Conservation (phyloP, 495 filamentous ascomycete genomes). For the Xylaria venustula region DNA sequence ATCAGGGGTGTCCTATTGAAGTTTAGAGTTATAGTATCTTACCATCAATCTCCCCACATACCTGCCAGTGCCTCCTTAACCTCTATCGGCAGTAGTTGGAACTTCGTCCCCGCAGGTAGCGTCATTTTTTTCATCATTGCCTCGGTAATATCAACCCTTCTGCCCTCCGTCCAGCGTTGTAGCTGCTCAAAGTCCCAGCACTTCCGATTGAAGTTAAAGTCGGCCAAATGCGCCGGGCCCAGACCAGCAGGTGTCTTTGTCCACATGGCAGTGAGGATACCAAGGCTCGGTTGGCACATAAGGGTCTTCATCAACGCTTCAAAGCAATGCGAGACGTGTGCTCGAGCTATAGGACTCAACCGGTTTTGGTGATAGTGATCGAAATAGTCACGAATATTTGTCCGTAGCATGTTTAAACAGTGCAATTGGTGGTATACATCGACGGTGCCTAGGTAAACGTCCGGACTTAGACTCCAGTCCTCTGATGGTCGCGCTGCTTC, state of each 20-base stretch:
- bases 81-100: not conserved
- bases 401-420: conserved; percentile 14
- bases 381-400: conserved; percentile 2
- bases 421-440: conserved; percentile 17
- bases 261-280: not conserved
- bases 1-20: no score
- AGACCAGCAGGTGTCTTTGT: not conserved
- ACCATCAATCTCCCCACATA: not conserved
- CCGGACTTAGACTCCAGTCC: conserved; percentile 21
- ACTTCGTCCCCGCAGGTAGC: not conserved
- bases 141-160: not conserved
- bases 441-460: conserved; percentile 26
- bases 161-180: not conserved
- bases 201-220: not conserved
- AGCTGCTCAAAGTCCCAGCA: not conserved
- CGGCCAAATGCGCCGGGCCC: not conserved
- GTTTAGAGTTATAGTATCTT: no score
- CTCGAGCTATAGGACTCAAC: not conserved
- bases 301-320: conserved; percentile 3
- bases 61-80: conserved; percentile 5
- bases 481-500: conserved; percentile 22
- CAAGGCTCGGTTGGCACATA: conserved; percentile 2
- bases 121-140: not conserved
- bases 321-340: conserved; percentile 1
- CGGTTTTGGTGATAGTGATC: conserved; percentile 8